Conservation (phyloP, 2,329 filamentous ascomycete species). For the Teratosphaeria nubilosa region DNA sequence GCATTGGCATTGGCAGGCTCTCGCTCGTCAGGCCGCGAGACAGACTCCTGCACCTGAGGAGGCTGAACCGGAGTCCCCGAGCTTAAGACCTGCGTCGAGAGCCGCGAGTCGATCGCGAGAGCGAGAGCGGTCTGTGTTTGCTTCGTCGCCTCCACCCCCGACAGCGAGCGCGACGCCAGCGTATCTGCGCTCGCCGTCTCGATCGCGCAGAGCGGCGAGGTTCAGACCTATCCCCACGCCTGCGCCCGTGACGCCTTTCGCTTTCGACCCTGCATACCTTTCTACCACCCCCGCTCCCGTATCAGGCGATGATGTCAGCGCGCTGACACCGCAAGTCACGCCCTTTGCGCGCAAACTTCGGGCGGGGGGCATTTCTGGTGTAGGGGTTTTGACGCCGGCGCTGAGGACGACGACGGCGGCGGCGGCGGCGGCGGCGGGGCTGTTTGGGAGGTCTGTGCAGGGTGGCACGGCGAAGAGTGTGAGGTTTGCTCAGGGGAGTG, state of each 20-base stretch:
- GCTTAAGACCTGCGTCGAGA: conserved; percentile 18
- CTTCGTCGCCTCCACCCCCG: conserved; percentile 9
- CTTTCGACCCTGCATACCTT: conserved; percentile 17
- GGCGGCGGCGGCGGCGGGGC: background rate
- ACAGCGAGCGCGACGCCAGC: conserved; percentile 12
- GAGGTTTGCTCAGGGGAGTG: conserved; percentile 7
- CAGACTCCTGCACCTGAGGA: conserved; percentile 3
- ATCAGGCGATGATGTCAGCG: conserved; percentile 6
- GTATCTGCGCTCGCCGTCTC: conserved; percentile 39
- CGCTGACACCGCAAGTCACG: conserved; percentile 26
- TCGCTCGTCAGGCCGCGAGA: conserved; percentile 14
- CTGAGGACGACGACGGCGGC: conserved; percentile 3
- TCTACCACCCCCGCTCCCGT: conserved; percentile 20
- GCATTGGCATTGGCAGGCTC: conserved; percentile 43
- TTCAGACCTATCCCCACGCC: conserved; percentile 23
- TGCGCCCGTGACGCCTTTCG: conserved; percentile 20
- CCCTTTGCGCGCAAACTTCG: conserved; percentile 29
- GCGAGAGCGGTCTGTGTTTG: conserved; percentile 1
- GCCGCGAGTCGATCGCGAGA: conserved; percentile 15
- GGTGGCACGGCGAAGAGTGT: conserved; percentile 12
- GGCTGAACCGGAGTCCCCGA: conserved; percentile 20
- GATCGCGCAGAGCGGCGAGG: conserved; percentile 12
- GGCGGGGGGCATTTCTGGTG: conserved; percentile 19
- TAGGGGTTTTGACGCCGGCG: conserved; percentile 2
- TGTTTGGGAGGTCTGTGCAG: conserved; percentile 4